Percentiles rank a stretch among this genome's conserved stretches.
These are phyloP conservation scores for Curvularia lunata DNA, from an alignment of 2,329 filamentous ascomycete species.

Conservation along the genomic window DNA sequence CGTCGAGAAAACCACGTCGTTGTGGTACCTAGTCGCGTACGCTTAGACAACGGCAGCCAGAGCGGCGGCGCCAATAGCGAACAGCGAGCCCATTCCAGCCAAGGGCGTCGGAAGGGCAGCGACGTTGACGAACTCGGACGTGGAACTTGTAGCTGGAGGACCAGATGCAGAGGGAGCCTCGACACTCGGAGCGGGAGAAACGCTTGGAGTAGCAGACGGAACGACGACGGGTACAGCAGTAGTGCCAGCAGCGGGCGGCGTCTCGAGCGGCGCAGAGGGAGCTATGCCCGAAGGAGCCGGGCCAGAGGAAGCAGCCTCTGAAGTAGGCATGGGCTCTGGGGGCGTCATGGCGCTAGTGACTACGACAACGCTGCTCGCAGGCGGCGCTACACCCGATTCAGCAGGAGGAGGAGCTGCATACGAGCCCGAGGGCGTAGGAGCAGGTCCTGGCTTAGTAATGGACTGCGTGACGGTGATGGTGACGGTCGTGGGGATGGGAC, in stretches of 20 bases:
- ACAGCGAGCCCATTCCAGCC: slow-evolving; percentile 27
- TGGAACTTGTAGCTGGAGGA: slow-evolving; percentile 14
- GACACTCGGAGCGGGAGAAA: slow-evolving; percentile 3
- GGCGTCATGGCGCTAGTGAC: slow-evolving; percentile 11
- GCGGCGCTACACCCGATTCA: slow-evolving; percentile 24
- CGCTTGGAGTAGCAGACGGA: slow-evolving; percentile 3
- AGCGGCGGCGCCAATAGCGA: slow-evolving; percentile 31
- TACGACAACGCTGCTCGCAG: slow-evolving; percentile 16
- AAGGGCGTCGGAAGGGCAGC: slow-evolving; percentile 29
- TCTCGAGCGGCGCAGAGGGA: slow-evolving; percentile 7
- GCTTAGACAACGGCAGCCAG: slow-evolving; percentile 30
- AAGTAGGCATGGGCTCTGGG: slow-evolving; percentile 8
- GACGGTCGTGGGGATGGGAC: slow-evolving; percentile 30
- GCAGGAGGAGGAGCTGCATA: slow-evolving; percentile 16
- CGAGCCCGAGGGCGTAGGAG: slow-evolving; percentile 15
- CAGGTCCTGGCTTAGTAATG: slow-evolving; percentile 16
- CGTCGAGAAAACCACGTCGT: slow-evolving; percentile 12
- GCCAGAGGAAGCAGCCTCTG: slow-evolving; percentile 4
- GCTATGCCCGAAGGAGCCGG: slow-evolving; percentile 1
- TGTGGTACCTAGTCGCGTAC: background rate
- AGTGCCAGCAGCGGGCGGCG: slow-evolving; percentile 12
- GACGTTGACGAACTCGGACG: slow-evolving; percentile 18
- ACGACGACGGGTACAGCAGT: background rate
- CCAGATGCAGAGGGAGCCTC: slow-evolving; percentile 18
- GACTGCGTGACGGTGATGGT: slow-evolving; percentile 39